Conservation (phyloP, 108 stramenopile genomes). For the Fragilaria crotonensis region DNA sequence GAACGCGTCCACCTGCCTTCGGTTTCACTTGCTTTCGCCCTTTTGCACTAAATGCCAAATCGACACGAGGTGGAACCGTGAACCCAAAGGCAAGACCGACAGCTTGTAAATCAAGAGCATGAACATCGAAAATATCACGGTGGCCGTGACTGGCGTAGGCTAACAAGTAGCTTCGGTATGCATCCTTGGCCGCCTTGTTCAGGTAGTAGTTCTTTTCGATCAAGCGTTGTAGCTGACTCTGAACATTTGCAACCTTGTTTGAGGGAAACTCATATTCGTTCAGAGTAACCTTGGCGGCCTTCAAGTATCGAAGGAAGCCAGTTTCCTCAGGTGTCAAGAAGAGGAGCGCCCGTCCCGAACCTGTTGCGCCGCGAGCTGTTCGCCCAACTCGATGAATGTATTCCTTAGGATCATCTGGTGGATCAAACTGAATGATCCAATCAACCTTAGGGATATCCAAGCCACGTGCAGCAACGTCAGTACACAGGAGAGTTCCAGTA, state of each 20-base stretch:
- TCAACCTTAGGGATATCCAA: conserved; percentile 96
- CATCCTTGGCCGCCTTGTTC: conserved; percentile 93
- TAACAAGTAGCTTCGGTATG: conserved; percentile 93
- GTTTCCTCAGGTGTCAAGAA: conserved; percentile 98
- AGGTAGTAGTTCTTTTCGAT: conserved; percentile 99
- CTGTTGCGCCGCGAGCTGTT: conserved; percentile 90
- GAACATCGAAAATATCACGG: conserved; percentile 97
- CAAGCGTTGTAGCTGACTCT: conserved; percentile 87
- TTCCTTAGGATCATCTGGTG: conserved; percentile 98
- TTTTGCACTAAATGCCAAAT: conserved; percentile 83
- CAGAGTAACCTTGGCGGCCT: conserved; percentile 93
- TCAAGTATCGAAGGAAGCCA: conserved; percentile 93
- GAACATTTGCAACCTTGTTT: conserved; percentile 92
- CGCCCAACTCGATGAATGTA: conserved; percentile 94
- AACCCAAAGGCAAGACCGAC: conserved; percentile 97
- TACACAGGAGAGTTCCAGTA: conserved; percentile 93
- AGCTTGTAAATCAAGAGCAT: conserved; percentile 91
- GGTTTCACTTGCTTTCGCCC: conserved; percentile 51
- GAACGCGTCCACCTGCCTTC: conserved; percentile 9
- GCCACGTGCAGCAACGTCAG: conserved; percentile 98
- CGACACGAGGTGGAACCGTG: conserved; percentile 93
- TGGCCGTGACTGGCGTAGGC: conserved; percentile 97
- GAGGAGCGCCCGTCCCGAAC: conserved; percentile 92
- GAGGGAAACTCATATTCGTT: conserved; percentile 98
- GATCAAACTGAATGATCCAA: conserved; percentile 99